phyloP scores from a whole-genome alignment of 805 yeast species.

The Saccharomycopsis microspora region DNA sequence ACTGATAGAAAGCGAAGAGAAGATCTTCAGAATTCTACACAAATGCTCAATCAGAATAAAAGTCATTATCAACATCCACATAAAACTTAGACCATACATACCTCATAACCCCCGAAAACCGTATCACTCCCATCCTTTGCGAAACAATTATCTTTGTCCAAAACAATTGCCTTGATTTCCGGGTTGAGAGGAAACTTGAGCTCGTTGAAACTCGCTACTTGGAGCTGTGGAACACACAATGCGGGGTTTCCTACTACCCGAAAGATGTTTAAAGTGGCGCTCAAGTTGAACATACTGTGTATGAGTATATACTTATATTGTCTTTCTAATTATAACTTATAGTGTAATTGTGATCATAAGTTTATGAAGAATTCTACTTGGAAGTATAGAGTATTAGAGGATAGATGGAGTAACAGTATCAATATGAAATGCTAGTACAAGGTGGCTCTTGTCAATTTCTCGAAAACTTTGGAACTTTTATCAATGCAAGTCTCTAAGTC shows the following conservation, averaged over 20 bases:
- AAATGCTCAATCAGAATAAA: neutral
- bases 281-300: constrained; percentile 38
- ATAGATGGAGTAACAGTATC: neutral
- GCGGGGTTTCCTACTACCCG: constrained; percentile 51
- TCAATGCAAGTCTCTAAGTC: too few species aligned
- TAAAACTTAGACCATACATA: constrained; percentile 17
- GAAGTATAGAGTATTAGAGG: neutral
- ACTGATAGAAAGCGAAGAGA: too few species aligned
- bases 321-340: too few species aligned
- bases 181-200: constrained; percentile 23
- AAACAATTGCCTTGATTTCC: constrained; percentile 48
- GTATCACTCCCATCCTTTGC: constrained; percentile 72
- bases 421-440: too few species aligned
- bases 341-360: neutral
- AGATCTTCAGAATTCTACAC: too few species aligned
- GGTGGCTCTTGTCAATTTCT: too few species aligned
- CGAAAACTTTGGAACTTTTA: too few species aligned
- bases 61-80: neutral
- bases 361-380: neutral
- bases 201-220: constrained; percentile 45
- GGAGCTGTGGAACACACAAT: constrained; percentile 56
- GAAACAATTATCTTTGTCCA: constrained; percentile 94
- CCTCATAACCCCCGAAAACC: constrained; percentile 64
- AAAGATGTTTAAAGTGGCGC: constrained; percentile 65
- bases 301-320: too few species aligned